A percentile compares a stretch with the other conserved stretches of the same genome.
Conservation (phyloP, 495 filamentous ascomycete genomes). For the Tuber calosporum region DNA sequence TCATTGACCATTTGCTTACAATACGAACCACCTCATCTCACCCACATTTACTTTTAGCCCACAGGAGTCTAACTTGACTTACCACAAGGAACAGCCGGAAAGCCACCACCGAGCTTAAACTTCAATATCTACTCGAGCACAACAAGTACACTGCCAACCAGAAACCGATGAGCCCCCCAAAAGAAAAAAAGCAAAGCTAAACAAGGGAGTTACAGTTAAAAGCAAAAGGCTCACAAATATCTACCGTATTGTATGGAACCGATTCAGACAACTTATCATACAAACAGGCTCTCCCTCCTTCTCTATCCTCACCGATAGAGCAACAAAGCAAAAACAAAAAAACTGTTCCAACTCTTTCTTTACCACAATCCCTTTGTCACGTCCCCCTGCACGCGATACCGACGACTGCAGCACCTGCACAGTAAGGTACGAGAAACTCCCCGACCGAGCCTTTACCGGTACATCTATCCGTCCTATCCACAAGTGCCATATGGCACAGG, state of each 20-base stretch:
- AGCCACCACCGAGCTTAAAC: neutral
- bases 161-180: neutral
- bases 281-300: neutral
- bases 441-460: neutral
- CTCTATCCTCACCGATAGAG: neutral
- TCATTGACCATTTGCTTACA: neutral
- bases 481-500: too few relatives aligned
- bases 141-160: neutral
- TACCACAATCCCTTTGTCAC: conserved; percentile 1
- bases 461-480: neutral
- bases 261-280: neutral
- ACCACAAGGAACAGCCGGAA: neutral
- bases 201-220: conserved; percentile 1
- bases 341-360: neutral
- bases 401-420: neutral
- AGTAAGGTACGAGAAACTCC: neutral
- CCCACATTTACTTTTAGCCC: too few relatives aligned
- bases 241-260: neutral
- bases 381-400: neutral
- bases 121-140: neutral
- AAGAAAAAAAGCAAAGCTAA: neutral
- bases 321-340: neutral
- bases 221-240: neutral
- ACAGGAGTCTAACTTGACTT: too few relatives aligned
- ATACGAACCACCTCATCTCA: neutral